Base-by-base conservation (phyloP, 371 early-diverging fungal species). In the Lichtheimia corymbifera region DNA sequence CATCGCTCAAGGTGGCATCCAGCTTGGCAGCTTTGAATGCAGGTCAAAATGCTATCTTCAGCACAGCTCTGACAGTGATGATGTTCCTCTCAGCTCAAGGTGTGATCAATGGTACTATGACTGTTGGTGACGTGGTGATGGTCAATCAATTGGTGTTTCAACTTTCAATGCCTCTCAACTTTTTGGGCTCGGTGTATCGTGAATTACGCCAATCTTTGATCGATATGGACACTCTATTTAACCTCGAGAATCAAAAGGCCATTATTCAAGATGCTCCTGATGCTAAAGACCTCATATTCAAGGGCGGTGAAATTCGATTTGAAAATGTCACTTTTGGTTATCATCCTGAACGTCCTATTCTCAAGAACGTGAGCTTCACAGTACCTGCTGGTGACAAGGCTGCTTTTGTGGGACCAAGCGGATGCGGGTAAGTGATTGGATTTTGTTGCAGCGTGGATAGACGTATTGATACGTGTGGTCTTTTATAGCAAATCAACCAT, bases 91-190 rank as follows among this genome's bases (percentile, higher is more conserved):
- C 96, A 0, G 88, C 92, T 1, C 83, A 94, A 50, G 96, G 96
- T 22, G 91, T 97, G 0, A 66, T 93, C 12, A 69, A 79, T 14
- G 95, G 94, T 25, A 79, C 87, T 1, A 82, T 96, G 86, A 96
- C 94, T 1, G 90, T 97, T 13, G 98, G 98, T 47, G 98, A 98
- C 73, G 84, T 98, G 2, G 98, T 98, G 20, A 92, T 98, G 95
- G 87, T 97, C 59, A 97, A 97, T 64, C 95, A 96, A 20, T 87
- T 97, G 20, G 91, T 98, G 18, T 97, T 97, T 68, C 96, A 96
- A 66, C 79, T 96, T 4, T 92, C 94, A 0, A 80, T 96, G 74
- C 97, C 97, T 15, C 85, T 97, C 47, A 96, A 97, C 81, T 98
- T 97, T 72, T 74, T 98, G 68, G 99, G 99, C n/a, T 91, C 93